Percentiles rank a stretch among this genome's conserved stretches.
phyloP scores from a whole-genome alignment of 1,139 yeast species.

The Yamadazyma buinensis region DNA sequence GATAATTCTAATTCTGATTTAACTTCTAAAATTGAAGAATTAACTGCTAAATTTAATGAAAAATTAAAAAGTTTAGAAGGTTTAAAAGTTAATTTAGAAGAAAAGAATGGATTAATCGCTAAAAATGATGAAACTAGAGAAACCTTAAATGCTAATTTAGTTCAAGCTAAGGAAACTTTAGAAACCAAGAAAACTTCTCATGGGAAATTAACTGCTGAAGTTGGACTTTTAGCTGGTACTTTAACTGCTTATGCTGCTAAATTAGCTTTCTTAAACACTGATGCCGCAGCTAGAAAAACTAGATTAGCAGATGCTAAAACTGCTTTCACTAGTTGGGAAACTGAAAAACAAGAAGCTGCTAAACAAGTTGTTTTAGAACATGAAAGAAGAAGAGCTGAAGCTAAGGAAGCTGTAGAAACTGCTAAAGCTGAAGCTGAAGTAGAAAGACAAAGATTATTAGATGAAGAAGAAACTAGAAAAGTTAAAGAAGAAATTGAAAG shows the following conservation, averaged over 20 bases:
- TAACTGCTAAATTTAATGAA: constrained; percentile 39
- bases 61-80: constrained; percentile 39
- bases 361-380: constrained; percentile 37
- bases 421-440: constrained; percentile 44
- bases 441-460: constrained; percentile 34
- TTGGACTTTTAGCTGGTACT: constrained; percentile 39
- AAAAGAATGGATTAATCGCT: constrained; percentile 36
- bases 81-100: constrained; percentile 37
- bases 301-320: constrained; percentile 44
- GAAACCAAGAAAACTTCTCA: constrained; percentile 37
- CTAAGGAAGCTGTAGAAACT: constrained; percentile 47
- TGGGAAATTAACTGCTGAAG: constrained; percentile 38
- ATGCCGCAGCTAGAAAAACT: constrained; percentile 31
- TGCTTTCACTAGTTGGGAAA: constrained; percentile 40
- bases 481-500: constrained; percentile 29
- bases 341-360: constrained; percentile 40
- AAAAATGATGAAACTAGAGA: constrained; percentile 36
- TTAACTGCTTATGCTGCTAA: constrained; percentile 46
- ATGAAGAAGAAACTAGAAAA: constrained; percentile 30
- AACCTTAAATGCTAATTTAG: constrained; percentile 37
- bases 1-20: constrained; percentile 45
- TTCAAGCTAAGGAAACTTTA: constrained; percentile 30
- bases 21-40: constrained; percentile 35
- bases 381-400: constrained; percentile 45
- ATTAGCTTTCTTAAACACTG: constrained; percentile 36